A percentile compares a stretch with the other conserved stretches of the same genome.
Conservation (phyloP, 108 stramenopile species). For the Parietichytrium sp. region DNA sequence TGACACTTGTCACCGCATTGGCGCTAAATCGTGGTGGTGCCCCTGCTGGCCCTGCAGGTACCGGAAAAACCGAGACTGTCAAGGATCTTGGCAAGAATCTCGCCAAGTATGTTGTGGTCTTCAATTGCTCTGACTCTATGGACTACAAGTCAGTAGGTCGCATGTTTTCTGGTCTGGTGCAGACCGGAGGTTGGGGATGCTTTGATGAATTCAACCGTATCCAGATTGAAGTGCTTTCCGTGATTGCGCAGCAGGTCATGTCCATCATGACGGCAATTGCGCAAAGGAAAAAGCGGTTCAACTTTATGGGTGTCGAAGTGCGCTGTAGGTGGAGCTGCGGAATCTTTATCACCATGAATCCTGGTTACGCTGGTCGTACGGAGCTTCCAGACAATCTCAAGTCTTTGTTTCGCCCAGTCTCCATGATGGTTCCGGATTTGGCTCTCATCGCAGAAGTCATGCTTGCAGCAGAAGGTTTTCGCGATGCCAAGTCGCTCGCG, state of each 20-base stretch:
- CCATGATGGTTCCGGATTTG: constrained; percentile 73
- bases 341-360: constrained; percentile 76
- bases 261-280: constrained; percentile 61
- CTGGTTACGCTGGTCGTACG: constrained; percentile 70
- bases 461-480: constrained; percentile 69
- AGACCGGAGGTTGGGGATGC: constrained; percentile 69
- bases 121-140: constrained; percentile 71
- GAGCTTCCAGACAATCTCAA: constrained; percentile 72
- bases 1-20: constrained; percentile 68
- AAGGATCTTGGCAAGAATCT: constrained; percentile 71
- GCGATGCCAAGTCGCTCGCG: constrained; percentile 61
- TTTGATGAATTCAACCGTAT: constrained; percentile 74
- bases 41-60: constrained; percentile 67
- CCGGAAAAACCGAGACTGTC: constrained; percentile 71
- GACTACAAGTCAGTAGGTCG: constrained; percentile 70
- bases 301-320: constrained; percentile 65
- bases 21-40: constrained; percentile 68
- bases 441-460: constrained; percentile 73
- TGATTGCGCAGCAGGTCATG: constrained; percentile 70
- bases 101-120: constrained; percentile 69
- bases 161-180: constrained; percentile 70
- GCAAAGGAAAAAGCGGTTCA: constrained; percentile 43
- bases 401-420: constrained; percentile 67
- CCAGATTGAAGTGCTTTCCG: constrained; percentile 73
- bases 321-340: constrained; percentile 62